phyloP scores from a whole-genome alignment of 805 yeast species.

The Pichia nanzhaoensis region DNA sequence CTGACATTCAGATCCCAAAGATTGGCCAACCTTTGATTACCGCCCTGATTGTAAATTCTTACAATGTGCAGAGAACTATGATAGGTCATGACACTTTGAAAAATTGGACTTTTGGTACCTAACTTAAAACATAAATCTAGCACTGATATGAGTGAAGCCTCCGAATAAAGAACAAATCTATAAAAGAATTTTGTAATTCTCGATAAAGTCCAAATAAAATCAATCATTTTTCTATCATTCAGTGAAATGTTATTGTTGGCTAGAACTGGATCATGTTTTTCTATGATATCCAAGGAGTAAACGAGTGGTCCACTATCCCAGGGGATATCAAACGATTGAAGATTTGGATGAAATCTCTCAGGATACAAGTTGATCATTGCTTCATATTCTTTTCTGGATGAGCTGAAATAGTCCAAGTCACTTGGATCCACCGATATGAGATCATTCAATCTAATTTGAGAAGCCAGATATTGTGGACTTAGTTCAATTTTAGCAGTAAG shows the following conservation, averaged over 20 bases:
- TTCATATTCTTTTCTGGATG: neutral
- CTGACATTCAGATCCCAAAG: conserved; percentile 10
- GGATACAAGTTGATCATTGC: neutral
- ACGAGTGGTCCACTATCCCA: conserved; percentile 8
- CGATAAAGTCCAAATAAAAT: conserved; percentile 15
- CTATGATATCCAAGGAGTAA: conserved; percentile 5
- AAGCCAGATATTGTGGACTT: conserved; percentile 1
- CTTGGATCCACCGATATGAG: conserved; percentile 4
- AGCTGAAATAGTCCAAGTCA: neutral
- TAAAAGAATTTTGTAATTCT: conserved; percentile 8
- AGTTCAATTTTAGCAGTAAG: neutral
- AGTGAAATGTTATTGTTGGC: neutral
- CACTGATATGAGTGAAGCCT: neutral
- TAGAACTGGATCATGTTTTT: conserved; percentile 8
- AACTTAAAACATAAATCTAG: conserved; percentile 6
- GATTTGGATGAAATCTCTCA: conserved; percentile 8
- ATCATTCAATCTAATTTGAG: conserved; percentile 2
- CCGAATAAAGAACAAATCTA: conserved; percentile 10
- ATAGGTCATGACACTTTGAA: conserved; percentile 12
- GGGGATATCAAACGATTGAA: conserved; percentile 4
- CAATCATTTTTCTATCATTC: conserved; percentile 6
- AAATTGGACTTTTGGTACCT: conserved; percentile 9
- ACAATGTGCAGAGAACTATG: conserved; percentile 11
- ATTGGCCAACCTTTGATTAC: neutral
- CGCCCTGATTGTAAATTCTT: conserved; percentile 5